A percentile compares a stretch with the other conserved stretches of the same genome.
Conservation (phyloP, 2,329 filamentous ascomycete genomes). For the Onygenales sp. region DNA sequence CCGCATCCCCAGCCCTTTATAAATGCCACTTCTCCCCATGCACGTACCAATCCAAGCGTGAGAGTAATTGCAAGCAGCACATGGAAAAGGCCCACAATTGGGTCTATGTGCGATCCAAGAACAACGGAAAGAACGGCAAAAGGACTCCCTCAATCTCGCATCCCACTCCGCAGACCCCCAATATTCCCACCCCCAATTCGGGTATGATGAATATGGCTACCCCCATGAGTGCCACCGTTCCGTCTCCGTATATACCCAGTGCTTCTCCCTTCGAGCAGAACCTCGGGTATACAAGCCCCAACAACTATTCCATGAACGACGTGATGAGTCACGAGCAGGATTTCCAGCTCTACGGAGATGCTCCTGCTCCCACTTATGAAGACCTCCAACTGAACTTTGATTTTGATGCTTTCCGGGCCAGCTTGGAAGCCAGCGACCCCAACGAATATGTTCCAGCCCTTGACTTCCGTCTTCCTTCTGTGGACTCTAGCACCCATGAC, state of each 20-base stretch:
- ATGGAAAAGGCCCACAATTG: constrained; percentile 96
- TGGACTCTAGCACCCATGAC: constrained; percentile 13
- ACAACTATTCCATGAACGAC: not conserved
- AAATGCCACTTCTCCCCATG: constrained; percentile 76
- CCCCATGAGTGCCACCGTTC: constrained; percentile 20
- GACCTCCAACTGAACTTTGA: constrained; percentile 15
- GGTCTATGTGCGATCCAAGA: constrained; percentile 87
- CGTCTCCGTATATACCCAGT: constrained; percentile 15
- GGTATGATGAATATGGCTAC: constrained; percentile 48
- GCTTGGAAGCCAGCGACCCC: constrained; percentile 20
- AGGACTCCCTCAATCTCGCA: constrained; percentile 34
- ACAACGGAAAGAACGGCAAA: constrained; percentile 60
- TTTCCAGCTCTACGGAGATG: constrained; percentile 18
- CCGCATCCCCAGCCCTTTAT: constrained; percentile 65
- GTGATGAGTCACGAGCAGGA: constrained; percentile 11
- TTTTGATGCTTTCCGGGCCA: constrained; percentile 20
- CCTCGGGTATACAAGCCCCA: constrained; percentile 12
- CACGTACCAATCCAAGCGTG: constrained; percentile 87
- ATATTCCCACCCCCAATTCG: constrained; percentile 54
- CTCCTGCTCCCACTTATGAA: constrained; percentile 13
- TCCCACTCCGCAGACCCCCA: constrained; percentile 51
- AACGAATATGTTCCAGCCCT: constrained; percentile 18
- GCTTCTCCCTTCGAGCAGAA: constrained; percentile 16
- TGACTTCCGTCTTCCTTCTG: constrained; percentile 18
- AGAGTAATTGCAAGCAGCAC: constrained; percentile 96